Percentiles rank a stretch among this genome's conserved stretches.
These are phyloP conservation scores for Phytophthora constricta DNA, from an alignment of 352 stramenopile genomes.

Conservation along the genomic window DNA sequence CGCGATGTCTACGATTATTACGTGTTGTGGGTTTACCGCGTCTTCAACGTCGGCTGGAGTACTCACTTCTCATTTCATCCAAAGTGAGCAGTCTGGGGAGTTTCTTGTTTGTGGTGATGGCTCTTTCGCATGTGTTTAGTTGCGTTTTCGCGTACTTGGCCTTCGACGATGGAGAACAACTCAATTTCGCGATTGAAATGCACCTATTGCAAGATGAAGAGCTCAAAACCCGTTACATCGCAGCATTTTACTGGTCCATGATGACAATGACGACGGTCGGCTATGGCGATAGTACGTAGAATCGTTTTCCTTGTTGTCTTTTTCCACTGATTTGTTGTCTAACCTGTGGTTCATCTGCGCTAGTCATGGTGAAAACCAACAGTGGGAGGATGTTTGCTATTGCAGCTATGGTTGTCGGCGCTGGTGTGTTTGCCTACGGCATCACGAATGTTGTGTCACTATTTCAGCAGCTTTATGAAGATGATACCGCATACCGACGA, in stretches of 20 bases:
- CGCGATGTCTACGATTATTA: conserved; percentile 55
- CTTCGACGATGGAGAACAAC: conserved; percentile 62
- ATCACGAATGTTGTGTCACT: conserved; percentile 86
- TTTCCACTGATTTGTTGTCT: conserved; percentile 5
- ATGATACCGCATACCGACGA: conserved; percentile 65
- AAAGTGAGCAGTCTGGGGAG: conserved; percentile 78
- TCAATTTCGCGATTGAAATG: conserved; percentile 47
- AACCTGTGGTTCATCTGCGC: not conserved
- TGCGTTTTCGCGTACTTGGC: conserved; percentile 78
- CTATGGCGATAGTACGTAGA: conserved; percentile 75
- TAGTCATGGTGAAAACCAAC: conserved; percentile 79
- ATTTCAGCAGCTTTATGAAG: conserved; percentile 78
- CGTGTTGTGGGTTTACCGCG: conserved; percentile 62
- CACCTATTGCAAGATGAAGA: conserved; percentile 56
- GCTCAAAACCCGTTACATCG: conserved; percentile 73
- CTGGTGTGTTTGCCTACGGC: conserved; percentile 84
- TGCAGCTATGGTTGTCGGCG: conserved; percentile 74
- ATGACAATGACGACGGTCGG: conserved; percentile 87
- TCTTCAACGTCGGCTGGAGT: conserved; percentile 69
- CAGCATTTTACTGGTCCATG: conserved; percentile 87
- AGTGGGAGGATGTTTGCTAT: conserved; percentile 72
- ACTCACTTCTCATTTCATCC: conserved; percentile 78
- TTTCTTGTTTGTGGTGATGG: conserved; percentile 75
- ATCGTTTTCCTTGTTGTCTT: not conserved
- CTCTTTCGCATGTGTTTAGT: conserved; percentile 85